Evolutionary conservation across 2,329 filamentous ascomycete genomes (phyloP).

Genomic region (Fusarium liriodendri): DNA sequence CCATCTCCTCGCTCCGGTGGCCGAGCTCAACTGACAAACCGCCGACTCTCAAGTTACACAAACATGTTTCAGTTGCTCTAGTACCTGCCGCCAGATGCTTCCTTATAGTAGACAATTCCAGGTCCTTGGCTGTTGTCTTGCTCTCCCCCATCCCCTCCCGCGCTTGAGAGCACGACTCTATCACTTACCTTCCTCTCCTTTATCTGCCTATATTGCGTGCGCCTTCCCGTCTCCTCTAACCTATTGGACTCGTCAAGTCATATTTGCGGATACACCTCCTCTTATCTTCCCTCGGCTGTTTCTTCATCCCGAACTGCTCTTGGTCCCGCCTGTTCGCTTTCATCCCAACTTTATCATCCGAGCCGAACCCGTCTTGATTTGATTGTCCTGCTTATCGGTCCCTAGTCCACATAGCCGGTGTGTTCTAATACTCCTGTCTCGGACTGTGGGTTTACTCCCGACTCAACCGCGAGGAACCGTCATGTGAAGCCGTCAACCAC

Average conservation of each 20-base stretch:
- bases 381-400: constrained; percentile 4
- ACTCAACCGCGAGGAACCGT: constrained; percentile 19
- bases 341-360: constrained; percentile 16
- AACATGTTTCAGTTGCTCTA: constrained; percentile 50
- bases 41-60: constrained; percentile 48
- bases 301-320: constrained; percentile 12
- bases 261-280: constrained; percentile 2
- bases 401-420: constrained; percentile 13
- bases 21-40: constrained; percentile 44
- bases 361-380: constrained; percentile 1
- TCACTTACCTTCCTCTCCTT: not conserved
- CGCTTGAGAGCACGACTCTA: constrained; percentile 15
- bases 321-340: not conserved
- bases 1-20: constrained; percentile 32
- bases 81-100: constrained; percentile 38
- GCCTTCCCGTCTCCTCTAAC: constrained; percentile 9
- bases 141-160: constrained; percentile 7
- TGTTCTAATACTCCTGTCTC: constrained; percentile 16
- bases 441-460: constrained; percentile 7
- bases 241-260: not conserved
- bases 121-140: constrained; percentile 13
- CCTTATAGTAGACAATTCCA: constrained; percentile 36
- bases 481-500: constrained; percentile 35
- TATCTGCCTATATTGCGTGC: constrained; percentile 10
- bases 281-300: constrained; percentile 3